Conservation (phyloP, 257 asterid species). For the Nicotiana benthamiana region DNA sequence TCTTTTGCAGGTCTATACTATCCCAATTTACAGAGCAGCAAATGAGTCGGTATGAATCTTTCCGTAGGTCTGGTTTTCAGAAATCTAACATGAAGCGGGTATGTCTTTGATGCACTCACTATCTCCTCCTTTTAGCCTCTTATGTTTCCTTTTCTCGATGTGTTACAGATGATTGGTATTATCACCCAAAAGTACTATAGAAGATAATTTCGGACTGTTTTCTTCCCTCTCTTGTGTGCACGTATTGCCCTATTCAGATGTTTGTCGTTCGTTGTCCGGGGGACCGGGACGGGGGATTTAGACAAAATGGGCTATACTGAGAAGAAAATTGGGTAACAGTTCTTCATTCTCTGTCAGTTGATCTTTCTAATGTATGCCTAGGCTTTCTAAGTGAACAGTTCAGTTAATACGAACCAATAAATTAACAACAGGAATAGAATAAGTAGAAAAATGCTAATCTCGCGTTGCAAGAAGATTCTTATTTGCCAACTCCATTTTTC, state of each 20-base stretch:
- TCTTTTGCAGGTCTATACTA: constrained; percentile 49
- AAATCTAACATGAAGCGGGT: constrained; percentile 81
- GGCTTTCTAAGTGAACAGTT: neutral
- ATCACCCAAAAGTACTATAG: neutral
- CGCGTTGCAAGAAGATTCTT: neutral
- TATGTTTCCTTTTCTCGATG: neutral
- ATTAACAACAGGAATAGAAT: neutral
- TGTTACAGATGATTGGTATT: neutral
- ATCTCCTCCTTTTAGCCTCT: neutral
- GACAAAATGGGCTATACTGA: neutral
- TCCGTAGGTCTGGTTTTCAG: constrained; percentile 83
- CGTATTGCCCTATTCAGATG: neutral
- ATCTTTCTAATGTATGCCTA: neutral
- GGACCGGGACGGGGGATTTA: neutral
- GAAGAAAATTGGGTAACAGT: neutral
- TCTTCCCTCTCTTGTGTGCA: neutral
- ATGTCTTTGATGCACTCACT: neutral
- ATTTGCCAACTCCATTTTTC: neutral
- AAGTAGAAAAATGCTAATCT: neutral
- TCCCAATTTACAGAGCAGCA: constrained; percentile 73
- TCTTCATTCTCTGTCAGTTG: neutral
- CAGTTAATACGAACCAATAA: neutral
- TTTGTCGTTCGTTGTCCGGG: neutral
- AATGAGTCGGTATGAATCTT: constrained; percentile 81
- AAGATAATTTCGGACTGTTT: neutral